Conservation (phyloP, 768 basidiomycete species). For the Jaapia argillacea region DNA sequence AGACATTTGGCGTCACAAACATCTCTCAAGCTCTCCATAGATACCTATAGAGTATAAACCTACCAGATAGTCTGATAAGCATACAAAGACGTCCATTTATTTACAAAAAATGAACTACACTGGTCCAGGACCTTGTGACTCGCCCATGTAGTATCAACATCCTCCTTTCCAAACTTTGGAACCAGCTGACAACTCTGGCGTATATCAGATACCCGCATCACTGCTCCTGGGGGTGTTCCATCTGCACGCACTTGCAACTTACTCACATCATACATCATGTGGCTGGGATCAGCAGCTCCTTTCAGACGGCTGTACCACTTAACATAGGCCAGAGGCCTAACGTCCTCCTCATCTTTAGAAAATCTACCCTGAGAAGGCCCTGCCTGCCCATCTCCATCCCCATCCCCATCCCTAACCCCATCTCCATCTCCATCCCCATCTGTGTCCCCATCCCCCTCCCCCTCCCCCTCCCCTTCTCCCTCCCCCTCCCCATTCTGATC, state of each 20-base stretch:
- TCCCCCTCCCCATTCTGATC: no score
- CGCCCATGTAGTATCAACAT: no score
- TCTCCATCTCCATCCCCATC: no score
- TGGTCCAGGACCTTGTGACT: conserved; percentile 4
- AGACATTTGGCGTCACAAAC: no score
- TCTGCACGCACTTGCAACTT: background rate
- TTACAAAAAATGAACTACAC: conserved; percentile 6
- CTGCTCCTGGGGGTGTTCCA: conserved; percentile 1
- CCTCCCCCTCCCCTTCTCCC: no score
- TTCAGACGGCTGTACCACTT: conserved; percentile 4
- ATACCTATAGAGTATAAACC: no score
- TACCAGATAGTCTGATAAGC: conserved; percentile 8
- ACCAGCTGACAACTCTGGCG: conserved; percentile 4
- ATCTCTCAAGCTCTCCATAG: no score
- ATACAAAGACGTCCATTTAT: conserved; percentile 8
- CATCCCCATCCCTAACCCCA: no score
- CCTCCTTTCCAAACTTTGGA: background rate
- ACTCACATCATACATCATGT: conserved; percentile 5
- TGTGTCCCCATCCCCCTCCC: no score
- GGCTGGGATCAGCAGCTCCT: background rate
- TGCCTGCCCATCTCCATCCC: background rate
- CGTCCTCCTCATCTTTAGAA: no score
- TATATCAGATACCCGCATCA: conserved; percentile 3
- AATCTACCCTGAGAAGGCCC: background rate
- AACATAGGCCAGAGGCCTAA: conserved; percentile 8